A percentile compares a stretch with the other conserved stretches of the same genome.
Conservation (phyloP, 345 rosid genomes). For the Eucalyptus melliodora region DNA sequence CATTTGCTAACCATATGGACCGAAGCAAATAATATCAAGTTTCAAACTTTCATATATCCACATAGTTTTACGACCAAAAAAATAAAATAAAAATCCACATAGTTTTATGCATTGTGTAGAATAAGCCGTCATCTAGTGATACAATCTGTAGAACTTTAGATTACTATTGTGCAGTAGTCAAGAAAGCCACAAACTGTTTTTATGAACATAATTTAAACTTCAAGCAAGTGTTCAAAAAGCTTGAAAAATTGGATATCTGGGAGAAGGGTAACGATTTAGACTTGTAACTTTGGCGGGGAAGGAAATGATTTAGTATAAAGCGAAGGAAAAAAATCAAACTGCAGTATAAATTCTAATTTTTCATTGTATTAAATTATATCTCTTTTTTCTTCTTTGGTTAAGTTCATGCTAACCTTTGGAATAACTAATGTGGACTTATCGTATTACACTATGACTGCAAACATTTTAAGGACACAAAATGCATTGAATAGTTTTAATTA, state of each 20-base stretch:
- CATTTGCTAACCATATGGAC: background rate
- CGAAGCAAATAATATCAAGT: background rate
- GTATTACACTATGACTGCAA: background rate
- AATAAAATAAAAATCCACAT: background rate
- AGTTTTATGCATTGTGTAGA: background rate
- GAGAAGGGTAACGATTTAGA: background rate
- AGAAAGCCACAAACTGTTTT: background rate
- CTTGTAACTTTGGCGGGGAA: background rate
- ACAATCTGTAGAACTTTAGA: background rate
- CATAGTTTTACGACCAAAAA: background rate
- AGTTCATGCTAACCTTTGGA: background rate
- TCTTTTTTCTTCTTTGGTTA: background rate
- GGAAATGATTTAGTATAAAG: background rate
- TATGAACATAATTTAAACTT: background rate
- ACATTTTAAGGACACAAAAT: background rate
- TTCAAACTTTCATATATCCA: background rate
- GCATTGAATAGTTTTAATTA: too few species aligned
- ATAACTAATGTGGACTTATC: background rate
- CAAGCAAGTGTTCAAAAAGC: background rate
- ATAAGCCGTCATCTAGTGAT: background rate
- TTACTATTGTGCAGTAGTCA: background rate
- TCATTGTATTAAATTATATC: background rate
- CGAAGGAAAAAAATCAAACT: background rate
- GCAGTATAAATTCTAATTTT: background rate
- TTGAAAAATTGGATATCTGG: background rate